phyloP scores from a whole-genome alignment of 106 monocot genomes.

The Dendrobium huoshanense region DNA sequence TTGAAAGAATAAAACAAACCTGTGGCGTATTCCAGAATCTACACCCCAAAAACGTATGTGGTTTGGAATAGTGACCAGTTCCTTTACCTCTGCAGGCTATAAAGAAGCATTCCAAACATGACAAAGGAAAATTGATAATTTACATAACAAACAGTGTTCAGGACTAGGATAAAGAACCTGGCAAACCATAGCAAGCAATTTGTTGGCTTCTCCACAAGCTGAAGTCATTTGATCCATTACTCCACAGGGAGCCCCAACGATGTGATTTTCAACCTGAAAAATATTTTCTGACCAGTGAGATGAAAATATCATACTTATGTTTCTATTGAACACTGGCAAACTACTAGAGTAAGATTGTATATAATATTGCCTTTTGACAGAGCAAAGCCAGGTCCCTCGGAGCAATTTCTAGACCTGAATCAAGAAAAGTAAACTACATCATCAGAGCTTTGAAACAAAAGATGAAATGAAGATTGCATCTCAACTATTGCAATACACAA shows the following conservation, averaged over 20 bases:
- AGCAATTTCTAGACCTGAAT: conserved; percentile 31
- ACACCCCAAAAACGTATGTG: conserved; percentile 92
- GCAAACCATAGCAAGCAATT: conserved; percentile 94
- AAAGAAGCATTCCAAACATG: conserved; percentile 2
- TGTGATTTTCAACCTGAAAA: conserved; percentile 69
- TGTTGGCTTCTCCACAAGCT: conserved; percentile 90
- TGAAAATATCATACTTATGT: not conserved
- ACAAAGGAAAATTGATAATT: not conserved
- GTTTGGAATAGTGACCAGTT: conserved; percentile 63
- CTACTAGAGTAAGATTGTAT: not conserved
- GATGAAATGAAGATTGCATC: not conserved
- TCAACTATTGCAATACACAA: not conserved
- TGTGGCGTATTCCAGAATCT: conserved; percentile 86
- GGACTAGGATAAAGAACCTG: conserved; percentile 37
- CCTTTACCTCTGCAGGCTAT: conserved; percentile 85
- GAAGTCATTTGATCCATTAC: conserved; percentile 96
- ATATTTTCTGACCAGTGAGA: not conserved
- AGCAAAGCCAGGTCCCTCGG: conserved; percentile 81
- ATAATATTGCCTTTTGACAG: conserved; percentile 61
- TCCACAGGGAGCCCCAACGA: conserved; percentile 92
- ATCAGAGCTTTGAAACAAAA: not conserved
- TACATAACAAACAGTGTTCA: not conserved
- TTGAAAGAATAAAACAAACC: conserved; percentile 24
- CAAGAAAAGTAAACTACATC: not conserved
- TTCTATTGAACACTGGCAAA: not conserved